Base-by-base conservation (phyloP, 2,329 filamentous ascomycete species). In the Aspergillus hiratsukae region DNA sequence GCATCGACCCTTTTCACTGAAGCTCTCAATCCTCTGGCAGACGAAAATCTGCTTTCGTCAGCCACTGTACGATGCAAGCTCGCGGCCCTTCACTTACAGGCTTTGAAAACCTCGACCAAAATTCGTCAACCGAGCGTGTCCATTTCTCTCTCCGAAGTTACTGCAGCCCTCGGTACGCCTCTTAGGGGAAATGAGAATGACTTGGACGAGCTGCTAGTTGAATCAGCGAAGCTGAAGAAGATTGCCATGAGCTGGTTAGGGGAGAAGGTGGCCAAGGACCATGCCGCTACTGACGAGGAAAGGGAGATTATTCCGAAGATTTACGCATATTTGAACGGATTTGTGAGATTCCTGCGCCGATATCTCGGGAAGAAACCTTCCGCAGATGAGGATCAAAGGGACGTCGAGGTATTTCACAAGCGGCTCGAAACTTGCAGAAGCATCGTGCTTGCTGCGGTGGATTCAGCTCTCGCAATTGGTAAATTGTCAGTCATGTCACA, bases 141-240 rank as follows among this genome's bases (percentile, higher is more conserved):
- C 3, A 58, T 63, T 21, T 68, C 68, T 10, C 62, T 75, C 5
- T 60, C 64, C 23, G 69, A 74, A 51, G 74, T 74, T 2, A 71
- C 69, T 3, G 58, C 61, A 27, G 64, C 69, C 10, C 58, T 78
- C 35, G 70, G 67, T 17, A 61, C 73, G 29, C 69, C 72, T 27
- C 56, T 77, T 9, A 73, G 72, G 57, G 76, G 76, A 3, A 76
- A 67, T 28, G 56, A 69, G 9, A 65, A 61, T 43, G 76, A 78
- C 35, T 58, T 78, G n/a, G 76, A 78, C 56, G 75, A 78, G 35
- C 62, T 78, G 4, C 61, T 78, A 14, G 65, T 78, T 46, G 74
- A 76, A 60, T 66, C 75, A 25, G 73, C 75, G 3, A 74, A 70
- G 57, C 63, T 78, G 35, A 77, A 77, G 56, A 78, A 77, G 55